Conservation (phyloP, 371 early-diverging fungal species). For the Entomophthora muscae region DNA sequence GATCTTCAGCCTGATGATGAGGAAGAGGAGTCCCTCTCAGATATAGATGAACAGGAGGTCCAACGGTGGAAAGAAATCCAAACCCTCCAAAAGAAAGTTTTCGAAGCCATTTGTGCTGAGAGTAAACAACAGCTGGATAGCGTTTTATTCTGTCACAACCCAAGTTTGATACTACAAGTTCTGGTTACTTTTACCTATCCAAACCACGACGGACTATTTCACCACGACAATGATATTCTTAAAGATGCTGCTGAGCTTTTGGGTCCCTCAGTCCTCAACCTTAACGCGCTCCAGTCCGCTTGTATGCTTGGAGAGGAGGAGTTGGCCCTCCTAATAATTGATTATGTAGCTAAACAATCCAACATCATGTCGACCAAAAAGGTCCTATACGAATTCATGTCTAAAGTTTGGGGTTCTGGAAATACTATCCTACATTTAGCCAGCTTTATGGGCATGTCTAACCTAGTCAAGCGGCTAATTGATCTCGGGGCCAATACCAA, state of each 20-base stretch:
- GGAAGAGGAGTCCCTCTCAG: neutral
- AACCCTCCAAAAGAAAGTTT: neutral
- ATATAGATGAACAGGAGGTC: neutral
- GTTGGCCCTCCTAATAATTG: conserved; percentile 32
- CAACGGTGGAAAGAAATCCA: neutral
- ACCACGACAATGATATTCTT: conserved; percentile 31
- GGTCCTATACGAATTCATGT: conserved; percentile 44
- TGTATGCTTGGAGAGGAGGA: conserved; percentile 42
- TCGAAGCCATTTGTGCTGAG: conserved; percentile 7
- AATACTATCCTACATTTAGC: conserved; percentile 54
- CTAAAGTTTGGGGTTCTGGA: conserved; percentile 43
- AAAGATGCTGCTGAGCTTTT: conserved; percentile 35
- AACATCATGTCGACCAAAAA: conserved; percentile 32
- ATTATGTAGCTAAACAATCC: conserved; percentile 30
- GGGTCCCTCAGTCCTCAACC: conserved; percentile 23
- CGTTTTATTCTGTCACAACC: conserved; percentile 6
- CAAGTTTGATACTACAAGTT: conserved; percentile 22
- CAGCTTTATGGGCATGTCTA: conserved; percentile 41
- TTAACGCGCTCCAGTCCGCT: conserved; percentile 43
- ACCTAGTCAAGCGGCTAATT: conserved; percentile 33
- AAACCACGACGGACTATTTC: conserved; percentile 27
- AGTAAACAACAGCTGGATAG: neutral
- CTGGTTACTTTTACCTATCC: conserved; percentile 31
- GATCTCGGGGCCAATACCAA: conserved; percentile 34
- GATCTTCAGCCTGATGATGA: neutral